Percentiles rank a stretch among this genome's conserved stretches.
These are phyloP conservation scores for Pleomassaria siparia DNA, from an alignment of 2,329 filamentous ascomycete species.

Conservation along the genomic window DNA sequence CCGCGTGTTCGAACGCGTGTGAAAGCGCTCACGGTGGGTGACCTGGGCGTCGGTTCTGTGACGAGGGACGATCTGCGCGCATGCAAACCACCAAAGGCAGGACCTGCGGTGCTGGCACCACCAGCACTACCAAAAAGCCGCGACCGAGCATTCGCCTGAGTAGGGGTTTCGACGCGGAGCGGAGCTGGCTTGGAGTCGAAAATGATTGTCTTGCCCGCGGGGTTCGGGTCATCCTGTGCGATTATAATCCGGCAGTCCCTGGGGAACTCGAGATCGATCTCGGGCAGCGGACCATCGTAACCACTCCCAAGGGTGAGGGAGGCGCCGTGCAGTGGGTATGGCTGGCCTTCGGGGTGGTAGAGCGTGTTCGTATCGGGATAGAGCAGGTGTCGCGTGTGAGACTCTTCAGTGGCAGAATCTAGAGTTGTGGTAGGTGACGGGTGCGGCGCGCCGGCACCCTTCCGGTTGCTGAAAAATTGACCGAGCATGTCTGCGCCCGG, in stretches of 20 bases:
- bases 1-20: constrained; percentile 41
- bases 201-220: constrained; percentile 40
- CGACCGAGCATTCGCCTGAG: constrained; percentile 24
- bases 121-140: constrained; percentile 24
- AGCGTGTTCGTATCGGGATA: constrained; percentile 43
- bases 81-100: constrained; percentile 34
- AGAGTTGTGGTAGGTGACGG: constrained; percentile 29
- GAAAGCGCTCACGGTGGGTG: constrained; percentile 39
- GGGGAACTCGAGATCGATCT: constrained; percentile 45
- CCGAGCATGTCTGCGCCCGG: constrained; percentile 38
- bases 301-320: constrained; percentile 32
- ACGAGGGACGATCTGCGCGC: constrained; percentile 39
- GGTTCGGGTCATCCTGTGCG: constrained; percentile 44
- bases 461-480: constrained; percentile 43
- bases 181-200: constrained; percentile 46
- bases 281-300: constrained; percentile 40
- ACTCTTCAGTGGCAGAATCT: constrained; percentile 44
- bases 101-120: constrained; percentile 22
- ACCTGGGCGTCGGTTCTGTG: constrained; percentile 33
- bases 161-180: constrained; percentile 33
- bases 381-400: constrained; percentile 45
- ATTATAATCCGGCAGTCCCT: constrained; percentile 48
- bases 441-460: constrained; percentile 26
- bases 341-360: constrained; percentile 40
- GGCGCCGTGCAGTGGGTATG: constrained; percentile 35